Conservation (phyloP, 768 basidiomycete species). For the Brasilioporus rufonigricans region DNA sequence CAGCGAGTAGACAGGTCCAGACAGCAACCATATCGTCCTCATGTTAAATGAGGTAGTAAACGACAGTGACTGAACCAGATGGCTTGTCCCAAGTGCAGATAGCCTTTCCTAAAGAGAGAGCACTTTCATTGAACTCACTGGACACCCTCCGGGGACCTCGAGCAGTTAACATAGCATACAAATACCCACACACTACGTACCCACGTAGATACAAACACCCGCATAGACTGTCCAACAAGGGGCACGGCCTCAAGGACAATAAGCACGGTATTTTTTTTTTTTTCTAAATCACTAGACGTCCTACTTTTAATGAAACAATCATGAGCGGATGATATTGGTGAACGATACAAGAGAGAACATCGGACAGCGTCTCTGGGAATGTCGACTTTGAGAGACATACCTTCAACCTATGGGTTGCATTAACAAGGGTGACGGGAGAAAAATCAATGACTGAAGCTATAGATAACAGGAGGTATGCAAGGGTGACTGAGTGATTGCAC, state of each 20-base stretch:
- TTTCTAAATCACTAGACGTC: too few relatives aligned
- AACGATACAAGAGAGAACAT: conserved; percentile 23
- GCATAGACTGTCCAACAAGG: too few relatives aligned
- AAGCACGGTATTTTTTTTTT: too few relatives aligned
- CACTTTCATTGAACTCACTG: conserved; percentile 15
- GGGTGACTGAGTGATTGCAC: background rate
- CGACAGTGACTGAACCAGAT: conserved; percentile 24
- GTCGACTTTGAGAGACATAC: conserved; percentile 7
- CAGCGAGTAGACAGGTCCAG: conserved; percentile 32
- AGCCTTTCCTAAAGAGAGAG: conserved; percentile 21
- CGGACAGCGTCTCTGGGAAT: conserved; percentile 19
- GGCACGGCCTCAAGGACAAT: too few relatives aligned
- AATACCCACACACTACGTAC: too few relatives aligned
- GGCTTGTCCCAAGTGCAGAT: conserved; percentile 25
- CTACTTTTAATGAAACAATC: conserved; percentile 29
- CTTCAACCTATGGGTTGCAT: conserved; percentile 13
- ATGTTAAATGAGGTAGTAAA: conserved; percentile 32
- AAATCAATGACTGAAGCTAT: conserved; percentile 19
- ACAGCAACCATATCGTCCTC: conserved; percentile 34
- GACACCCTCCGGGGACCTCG: too few relatives aligned
- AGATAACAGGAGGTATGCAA: background rate
- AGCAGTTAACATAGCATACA: too few relatives aligned
- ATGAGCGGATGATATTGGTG: conserved; percentile 27
- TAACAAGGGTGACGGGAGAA: conserved; percentile 6
- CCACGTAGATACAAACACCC: too few relatives aligned